A percentile compares a stretch with the other conserved stretches of the same genome.
Conservation (phyloP, 345 rosid genomes). For the Salix purpurea region DNA sequence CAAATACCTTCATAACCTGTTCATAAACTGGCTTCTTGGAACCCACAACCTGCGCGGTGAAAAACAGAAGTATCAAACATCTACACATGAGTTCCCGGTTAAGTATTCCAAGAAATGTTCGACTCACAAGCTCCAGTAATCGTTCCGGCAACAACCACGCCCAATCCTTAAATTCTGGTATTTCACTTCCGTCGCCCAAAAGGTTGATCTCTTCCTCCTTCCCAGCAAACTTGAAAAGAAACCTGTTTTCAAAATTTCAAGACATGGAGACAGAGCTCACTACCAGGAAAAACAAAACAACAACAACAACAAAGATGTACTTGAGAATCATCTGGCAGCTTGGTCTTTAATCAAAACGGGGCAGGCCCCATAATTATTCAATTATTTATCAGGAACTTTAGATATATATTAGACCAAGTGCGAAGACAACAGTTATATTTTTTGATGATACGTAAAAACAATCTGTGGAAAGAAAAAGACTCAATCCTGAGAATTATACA, state of each 20-base stretch:
- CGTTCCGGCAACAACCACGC: constrained; percentile 63
- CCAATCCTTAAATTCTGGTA: constrained; percentile 70
- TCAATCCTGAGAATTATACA: neutral
- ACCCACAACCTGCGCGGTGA: constrained; percentile 47
- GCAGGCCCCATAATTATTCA: neutral
- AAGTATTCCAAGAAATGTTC: neutral
- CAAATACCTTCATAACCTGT: constrained; percentile 54
- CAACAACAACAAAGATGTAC: neutral
- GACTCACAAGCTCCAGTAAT: constrained; percentile 53
- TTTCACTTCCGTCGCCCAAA: constrained; percentile 62
- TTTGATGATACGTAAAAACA: neutral
- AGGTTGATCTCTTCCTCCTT: constrained; percentile 74
- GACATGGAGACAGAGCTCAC: too few relatives aligned
- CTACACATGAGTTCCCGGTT: too few relatives aligned
- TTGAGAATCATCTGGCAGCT: neutral
- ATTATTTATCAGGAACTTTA: neutral
- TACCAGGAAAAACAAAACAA: neutral
- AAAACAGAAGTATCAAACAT: neutral
- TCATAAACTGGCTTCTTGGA: constrained; percentile 68
- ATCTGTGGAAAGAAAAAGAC: neutral
- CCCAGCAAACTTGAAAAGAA: constrained; percentile 69
- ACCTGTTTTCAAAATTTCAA: constrained; percentile 37
- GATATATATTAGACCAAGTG: neutral
- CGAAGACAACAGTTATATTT: neutral
- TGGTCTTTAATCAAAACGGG: neutral